phyloP scores from a whole-genome alignment of 2,329 filamentous ascomycete genomes.

The Graphiopsis chlorocephala region DNA sequence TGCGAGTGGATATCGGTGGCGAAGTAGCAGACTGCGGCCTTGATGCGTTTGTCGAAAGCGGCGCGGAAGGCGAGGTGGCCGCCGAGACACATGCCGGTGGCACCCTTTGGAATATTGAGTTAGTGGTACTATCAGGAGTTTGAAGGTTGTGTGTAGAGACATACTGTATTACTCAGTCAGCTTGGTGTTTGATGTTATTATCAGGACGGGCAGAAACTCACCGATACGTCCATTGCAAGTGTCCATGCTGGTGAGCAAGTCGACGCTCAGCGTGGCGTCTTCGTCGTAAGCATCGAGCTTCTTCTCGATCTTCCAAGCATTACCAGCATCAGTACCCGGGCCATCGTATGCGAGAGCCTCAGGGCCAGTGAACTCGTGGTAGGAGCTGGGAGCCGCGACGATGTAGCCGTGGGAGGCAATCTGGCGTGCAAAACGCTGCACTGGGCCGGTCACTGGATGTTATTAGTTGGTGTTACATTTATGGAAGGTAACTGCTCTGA shows the following conservation, averaged over 20 bases:
- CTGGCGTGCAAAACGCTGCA: slow-evolving; percentile 83
- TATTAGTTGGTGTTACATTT: not conserved
- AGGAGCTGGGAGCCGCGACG: slow-evolving; percentile 83
- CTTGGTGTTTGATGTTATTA: not conserved
- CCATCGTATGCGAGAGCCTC: slow-evolving; percentile 82
- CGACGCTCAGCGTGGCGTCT: slow-evolving; percentile 46
- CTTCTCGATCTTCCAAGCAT: slow-evolving; percentile 77
- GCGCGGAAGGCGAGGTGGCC: slow-evolving; percentile 77
- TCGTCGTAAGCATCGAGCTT: slow-evolving; percentile 80
- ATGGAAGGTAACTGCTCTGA: not conserved
- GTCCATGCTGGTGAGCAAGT: slow-evolving; percentile 39
- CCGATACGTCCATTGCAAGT: slow-evolving; percentile 73
- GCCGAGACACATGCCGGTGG: slow-evolving; percentile 89
- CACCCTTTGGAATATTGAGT: slow-evolving; percentile 23
- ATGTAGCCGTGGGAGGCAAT: slow-evolving; percentile 93
- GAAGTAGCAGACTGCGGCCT: slow-evolving; percentile 81
- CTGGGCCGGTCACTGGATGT: slow-evolving; percentile 75
- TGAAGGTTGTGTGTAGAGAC: not conserved
- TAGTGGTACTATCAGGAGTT: not conserved
- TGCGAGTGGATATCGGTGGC: slow-evolving; percentile 84
- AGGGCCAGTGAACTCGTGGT: slow-evolving; percentile 88
- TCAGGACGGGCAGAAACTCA: not conserved
- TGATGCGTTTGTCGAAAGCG: slow-evolving; percentile 72
- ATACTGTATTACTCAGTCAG: not conserved
- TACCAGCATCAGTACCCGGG: slow-evolving; percentile 82